A percentile compares a stretch with the other conserved stretches of the same genome.
These are phyloP conservation scores for Mrakia frigida DNA, from an alignment of 768 basidiomycete species.

Conservation along the genomic window DNA sequence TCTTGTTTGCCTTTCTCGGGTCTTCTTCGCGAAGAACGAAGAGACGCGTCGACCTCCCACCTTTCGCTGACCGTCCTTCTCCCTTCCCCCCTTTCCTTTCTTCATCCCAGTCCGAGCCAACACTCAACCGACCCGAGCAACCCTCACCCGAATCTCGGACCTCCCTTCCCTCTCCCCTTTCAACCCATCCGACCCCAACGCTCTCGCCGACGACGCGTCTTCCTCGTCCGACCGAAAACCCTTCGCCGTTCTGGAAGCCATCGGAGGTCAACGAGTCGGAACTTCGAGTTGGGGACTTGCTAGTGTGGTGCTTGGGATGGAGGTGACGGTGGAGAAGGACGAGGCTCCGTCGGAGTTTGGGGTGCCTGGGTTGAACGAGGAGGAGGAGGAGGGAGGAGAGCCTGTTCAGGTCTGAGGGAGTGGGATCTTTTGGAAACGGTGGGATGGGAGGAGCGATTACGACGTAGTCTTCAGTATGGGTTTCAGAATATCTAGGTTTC, in stretches of 20 bases:
- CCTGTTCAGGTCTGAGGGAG: neutral
- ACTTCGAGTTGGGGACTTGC: constrained; percentile 75
- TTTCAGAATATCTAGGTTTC: no score
- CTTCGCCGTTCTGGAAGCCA: constrained; percentile 46
- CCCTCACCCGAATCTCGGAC: constrained; percentile 59
- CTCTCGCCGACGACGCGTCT: neutral
- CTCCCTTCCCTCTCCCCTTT: constrained; percentile 40
- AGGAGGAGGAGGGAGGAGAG: neutral
- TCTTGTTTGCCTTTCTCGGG: constrained; percentile 30
- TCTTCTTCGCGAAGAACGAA: constrained; percentile 59
- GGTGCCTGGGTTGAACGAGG: neutral
- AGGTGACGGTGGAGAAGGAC: constrained; percentile 39
- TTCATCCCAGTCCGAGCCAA: neutral
- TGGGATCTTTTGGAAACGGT: no score
- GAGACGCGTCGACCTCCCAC: no score
- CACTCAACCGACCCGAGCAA: constrained; percentile 65
- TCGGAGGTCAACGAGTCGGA: constrained; percentile 70
- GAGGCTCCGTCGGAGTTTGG: constrained; percentile 25
- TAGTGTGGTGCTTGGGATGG: constrained; percentile 61
- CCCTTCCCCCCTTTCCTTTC: neutral
- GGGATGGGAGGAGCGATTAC: no score
- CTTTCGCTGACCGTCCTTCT: neutral
- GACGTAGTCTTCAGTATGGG: no score
- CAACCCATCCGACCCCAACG: neutral
- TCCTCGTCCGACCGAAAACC: neutral